Base-by-base conservation (phyloP, 2,329 filamentous ascomycete genomes). In the Botrytis aclada region DNA sequence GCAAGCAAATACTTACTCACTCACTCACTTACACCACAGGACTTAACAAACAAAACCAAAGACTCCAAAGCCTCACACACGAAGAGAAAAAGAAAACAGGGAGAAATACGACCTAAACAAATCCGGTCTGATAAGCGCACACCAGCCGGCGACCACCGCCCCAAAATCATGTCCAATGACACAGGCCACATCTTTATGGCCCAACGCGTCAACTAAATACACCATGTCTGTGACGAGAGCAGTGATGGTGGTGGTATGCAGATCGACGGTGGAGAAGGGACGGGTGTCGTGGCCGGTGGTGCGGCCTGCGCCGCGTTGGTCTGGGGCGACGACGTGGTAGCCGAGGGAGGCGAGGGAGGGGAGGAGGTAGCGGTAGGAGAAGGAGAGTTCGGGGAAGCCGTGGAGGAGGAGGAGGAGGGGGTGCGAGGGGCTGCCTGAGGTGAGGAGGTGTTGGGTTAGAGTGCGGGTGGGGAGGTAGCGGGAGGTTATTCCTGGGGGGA, bases 81-180 rank as follows among this genome's bases (percentile, higher is more conserved):
- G 22, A 0, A 9, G 4, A 12, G 4, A n/a, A 0, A 7, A 20
- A 61, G 20, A 34, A 32, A 25, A 37, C 39, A n/a, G 51, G 29
- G 25, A n/a, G 20, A 63, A 70, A n/a, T 75, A 80, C 78, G 86
- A 86, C 63, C 83, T 83, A 80, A 93, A 92, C 47, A 93, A 81
- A 80, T 93, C 90, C 0, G 89, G 89, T 1, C 90, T 84, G 76
- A 88, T 86, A 34, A 92, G 81, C 0, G 88, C 88, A 74, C 87
- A 87, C 82, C 88, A 84, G 25, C 87, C 85, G 0, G 88, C 86
- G 3, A 86, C 85, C 4, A 92, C 86, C 10, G 86, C 90, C 9
- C 90, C 90, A 73, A 90, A 90, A 80, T 92, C 90, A 78, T 92
- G 90, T 4, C 90, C 90, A 1, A 91, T 84, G 43, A 92, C 84